Percentiles rank a stretch among this genome's conserved stretches.
Evolutionary conservation across 257 asterid genomes (phyloP).

Genomic region (Ehretia macrophylla): DNA sequence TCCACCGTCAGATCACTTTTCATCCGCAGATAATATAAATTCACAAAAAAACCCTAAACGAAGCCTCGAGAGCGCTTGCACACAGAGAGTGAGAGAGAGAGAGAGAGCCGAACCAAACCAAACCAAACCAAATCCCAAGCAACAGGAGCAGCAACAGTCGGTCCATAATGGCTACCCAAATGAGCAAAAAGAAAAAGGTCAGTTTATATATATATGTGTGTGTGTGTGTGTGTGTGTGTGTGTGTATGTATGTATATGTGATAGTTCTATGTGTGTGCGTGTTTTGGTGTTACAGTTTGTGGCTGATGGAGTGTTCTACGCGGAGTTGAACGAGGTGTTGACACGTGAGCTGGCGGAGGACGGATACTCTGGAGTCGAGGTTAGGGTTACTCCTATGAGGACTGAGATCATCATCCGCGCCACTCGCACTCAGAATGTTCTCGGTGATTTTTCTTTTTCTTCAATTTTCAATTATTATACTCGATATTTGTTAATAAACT

Average conservation of each 20-base stretch:
- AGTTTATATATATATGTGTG: neutral
- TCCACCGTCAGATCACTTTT: no score
- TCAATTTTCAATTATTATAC: no score
- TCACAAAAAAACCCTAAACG: no score
- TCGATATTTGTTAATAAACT: no score
- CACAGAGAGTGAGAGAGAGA: no score
- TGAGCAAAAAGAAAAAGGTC: slow-evolving; percentile 52
- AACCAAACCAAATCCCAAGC: no score
- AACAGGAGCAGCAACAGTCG: no score
- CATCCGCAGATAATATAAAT: no score
- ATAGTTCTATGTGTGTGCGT: no score
- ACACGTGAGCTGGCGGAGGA: slow-evolving; percentile 59
- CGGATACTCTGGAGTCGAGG: slow-evolving; percentile 58
- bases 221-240: neutral
- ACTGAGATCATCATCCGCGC: slow-evolving; percentile 52
- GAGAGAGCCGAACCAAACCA: no score
- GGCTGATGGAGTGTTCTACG: slow-evolving; percentile 51
- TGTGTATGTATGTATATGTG: neutral
- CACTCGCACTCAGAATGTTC: slow-evolving; percentile 56
- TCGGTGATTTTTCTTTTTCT: slow-evolving; percentile 16
- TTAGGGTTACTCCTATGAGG: slow-evolving; percentile 52
- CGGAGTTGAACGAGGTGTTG: slow-evolving; percentile 45
- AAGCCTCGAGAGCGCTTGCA: no score
- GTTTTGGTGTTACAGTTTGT: slow-evolving; percentile 30
- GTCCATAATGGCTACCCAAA: slow-evolving; percentile 27